Base-by-base conservation (phyloP, 176 grass and related monocot genomes). In the Oryza coarctata region DNA sequence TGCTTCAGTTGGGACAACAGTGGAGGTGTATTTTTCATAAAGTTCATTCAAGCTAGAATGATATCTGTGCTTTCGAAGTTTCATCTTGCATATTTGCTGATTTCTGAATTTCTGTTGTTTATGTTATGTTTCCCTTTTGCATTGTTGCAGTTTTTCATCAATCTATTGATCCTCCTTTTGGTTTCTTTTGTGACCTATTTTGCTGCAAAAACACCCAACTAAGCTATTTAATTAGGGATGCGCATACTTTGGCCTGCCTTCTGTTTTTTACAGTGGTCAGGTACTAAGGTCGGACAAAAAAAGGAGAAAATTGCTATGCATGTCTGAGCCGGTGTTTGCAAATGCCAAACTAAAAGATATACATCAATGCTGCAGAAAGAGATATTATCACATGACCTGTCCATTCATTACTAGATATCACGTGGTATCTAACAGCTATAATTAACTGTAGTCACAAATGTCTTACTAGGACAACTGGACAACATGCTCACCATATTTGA, bases 1-100 rank as follows among this genome's bases (percentile, higher is more conserved):
- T 93, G 88, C 92, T 88, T 89, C 87, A 80, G 80, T 93, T 55
- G 96, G 96, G 63, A 98, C 96, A 86, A 93, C 74, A 25, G 90
- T 93, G 18, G 83, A 95, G 96, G 93, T 98, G 18, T 65, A 60
- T 66, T 82, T 86, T 77, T 23, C 30, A 82, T 36, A 11, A 50
- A 68, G n/a, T 20, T 31, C 65, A 71, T 82, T 82, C 39, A 17
- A 31, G 62, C 23, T 82, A 63, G 39, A 70, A 43, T 75, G 2
- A 20, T 75, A 29, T 75, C 6, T 20, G 33, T 35, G 65, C 28
- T 50, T 30, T 81, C 29, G 41, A 65, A 9, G 15, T 44, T 82
- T 63, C 44, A 63, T 35, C 10, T 28, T 74, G 45, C 39, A 74
- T 73, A 40, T 39, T 58, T 58, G 45, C 33, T 26, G 6, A 31